Percentiles rank a stretch among this genome's conserved stretches.
phyloP scores from a whole-genome alignment of 768 basidiomycete genomes.

The Myochromella boudieri region DNA sequence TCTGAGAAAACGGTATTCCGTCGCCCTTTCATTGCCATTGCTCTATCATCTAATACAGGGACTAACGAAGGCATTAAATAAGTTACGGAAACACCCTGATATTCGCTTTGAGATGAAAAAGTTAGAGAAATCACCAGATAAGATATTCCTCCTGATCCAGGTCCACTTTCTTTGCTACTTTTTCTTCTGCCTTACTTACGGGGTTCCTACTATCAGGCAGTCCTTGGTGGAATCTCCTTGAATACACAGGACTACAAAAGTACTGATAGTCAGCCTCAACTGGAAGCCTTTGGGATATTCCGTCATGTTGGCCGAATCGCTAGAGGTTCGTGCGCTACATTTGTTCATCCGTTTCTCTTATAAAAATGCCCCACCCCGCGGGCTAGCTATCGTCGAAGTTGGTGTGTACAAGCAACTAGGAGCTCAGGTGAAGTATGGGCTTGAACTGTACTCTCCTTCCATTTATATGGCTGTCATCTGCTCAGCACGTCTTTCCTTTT shows the following conservation, averaged over 20 bases:
- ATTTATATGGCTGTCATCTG: neutral
- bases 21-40: neutral
- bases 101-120: slow-evolving; percentile 78
- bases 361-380: slow-evolving; percentile 4
- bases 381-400: slow-evolving; percentile 74
- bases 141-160: slow-evolving; percentile 80
- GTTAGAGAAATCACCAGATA: slow-evolving; percentile 69
- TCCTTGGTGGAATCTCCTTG: slow-evolving; percentile 70
- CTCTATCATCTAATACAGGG: neutral
- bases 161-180: slow-evolving; percentile 31
- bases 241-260: slow-evolving; percentile 68
- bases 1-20: slow-evolving; percentile 70
- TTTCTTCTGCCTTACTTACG: neutral
- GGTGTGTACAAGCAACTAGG: slow-evolving; percentile 67
- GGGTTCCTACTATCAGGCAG: slow-evolving; percentile 47
- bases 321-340: slow-evolving; percentile 50
- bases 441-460: slow-evolving; percentile 64
- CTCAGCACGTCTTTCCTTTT: neutral
- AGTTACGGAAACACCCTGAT: slow-evolving; percentile 67
- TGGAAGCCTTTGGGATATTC: slow-evolving; percentile 72
- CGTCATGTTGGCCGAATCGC: slow-evolving; percentile 76
- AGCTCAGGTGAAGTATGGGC: slow-evolving; percentile 63
- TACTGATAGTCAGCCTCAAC: slow-evolving; percentile 65
- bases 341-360: neutral
- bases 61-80: slow-evolving; percentile 52